These are phyloP conservation scores for Kodamaea suecica DNA, from an alignment of 1,139 yeast species.

Conservation along the genomic window DNA sequence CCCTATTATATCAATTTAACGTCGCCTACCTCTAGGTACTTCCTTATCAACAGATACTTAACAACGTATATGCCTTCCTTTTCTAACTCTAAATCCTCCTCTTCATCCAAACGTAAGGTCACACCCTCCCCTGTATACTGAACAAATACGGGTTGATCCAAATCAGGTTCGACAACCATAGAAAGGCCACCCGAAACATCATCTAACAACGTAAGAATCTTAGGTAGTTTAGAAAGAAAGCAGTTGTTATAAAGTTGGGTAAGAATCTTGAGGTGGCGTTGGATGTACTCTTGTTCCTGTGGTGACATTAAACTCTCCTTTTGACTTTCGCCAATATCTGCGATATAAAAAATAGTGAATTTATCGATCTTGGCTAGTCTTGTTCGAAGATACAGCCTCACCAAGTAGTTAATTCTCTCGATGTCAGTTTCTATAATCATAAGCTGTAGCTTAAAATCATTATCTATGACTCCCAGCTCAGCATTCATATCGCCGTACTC, in stretches of 20 bases:
- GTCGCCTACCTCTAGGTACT: slow-evolving; percentile 40
- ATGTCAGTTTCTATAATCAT: slow-evolving; percentile 88
- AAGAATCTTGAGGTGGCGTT: slow-evolving; percentile 60
- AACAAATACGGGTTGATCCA: slow-evolving; percentile 73
- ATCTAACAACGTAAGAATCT: slow-evolving; percentile 64
- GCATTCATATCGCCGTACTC: slow-evolving; percentile 46
- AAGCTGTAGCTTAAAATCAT: slow-evolving; percentile 73
- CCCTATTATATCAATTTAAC: slow-evolving; percentile 43
- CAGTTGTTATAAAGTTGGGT: slow-evolving; percentile 64
- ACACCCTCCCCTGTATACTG: slow-evolving; percentile 41
- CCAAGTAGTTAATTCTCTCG: slow-evolving; percentile 77
- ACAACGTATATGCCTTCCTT: slow-evolving; percentile 74
- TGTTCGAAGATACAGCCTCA: slow-evolving; percentile 76
- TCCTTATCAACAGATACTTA: slow-evolving; percentile 55
- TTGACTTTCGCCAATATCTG: slow-evolving; percentile 24
- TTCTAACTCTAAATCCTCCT: slow-evolving; percentile 62
- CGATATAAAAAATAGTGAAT: slow-evolving; percentile 55
- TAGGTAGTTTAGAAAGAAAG: slow-evolving; percentile 68
- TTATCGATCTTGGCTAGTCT: slow-evolving; percentile 73
- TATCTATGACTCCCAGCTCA: slow-evolving; percentile 37
- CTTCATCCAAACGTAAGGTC: slow-evolving; percentile 31
- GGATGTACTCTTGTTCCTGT: slow-evolving; percentile 57
- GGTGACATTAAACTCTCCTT: slow-evolving; percentile 39
- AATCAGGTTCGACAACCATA: slow-evolving; percentile 78
- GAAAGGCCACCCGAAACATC: slow-evolving; percentile 73